Conservation (phyloP, 2,329 filamentous ascomycete species). For the Stachybotrys elegans region DNA sequence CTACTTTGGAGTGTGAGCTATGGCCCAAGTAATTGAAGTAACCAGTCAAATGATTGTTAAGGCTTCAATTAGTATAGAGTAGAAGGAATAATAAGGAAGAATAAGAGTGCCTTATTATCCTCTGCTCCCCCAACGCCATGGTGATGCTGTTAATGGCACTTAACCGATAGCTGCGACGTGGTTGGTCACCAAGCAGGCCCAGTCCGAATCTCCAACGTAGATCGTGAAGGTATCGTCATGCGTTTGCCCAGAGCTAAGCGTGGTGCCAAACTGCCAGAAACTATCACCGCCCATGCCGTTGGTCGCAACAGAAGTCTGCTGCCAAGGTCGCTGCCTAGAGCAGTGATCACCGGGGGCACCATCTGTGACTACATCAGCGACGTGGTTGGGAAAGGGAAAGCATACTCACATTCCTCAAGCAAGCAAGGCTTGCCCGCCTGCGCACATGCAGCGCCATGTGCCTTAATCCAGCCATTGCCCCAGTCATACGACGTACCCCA, state of each 20-base stretch:
- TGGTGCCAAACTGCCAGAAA: conserved; percentile 38
- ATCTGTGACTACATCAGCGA: conserved; percentile 10
- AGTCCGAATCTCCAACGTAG: conserved; percentile 35
- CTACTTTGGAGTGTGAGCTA: too few species aligned
- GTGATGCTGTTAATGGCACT: too few species aligned
- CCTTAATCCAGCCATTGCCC: conserved; percentile 13
- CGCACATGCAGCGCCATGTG: conserved; percentile 20
- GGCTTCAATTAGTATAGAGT: too few species aligned
- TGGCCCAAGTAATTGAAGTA: too few species aligned
- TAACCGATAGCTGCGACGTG: conserved; percentile 24
- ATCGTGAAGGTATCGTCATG: conserved; percentile 40
- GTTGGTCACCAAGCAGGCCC: conserved; percentile 38
- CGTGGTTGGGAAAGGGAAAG: conserved; percentile 1
- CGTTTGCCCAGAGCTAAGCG: conserved; percentile 33
- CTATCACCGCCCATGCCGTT: conserved; percentile 27
- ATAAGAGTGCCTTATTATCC: too few species aligned
- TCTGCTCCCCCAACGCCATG: too few species aligned
- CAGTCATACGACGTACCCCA: conserved; percentile 11
- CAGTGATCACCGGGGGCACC: conserved; percentile 19
- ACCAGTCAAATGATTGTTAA: too few species aligned
- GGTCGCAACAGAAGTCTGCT: conserved; percentile 23
- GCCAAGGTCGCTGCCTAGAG: conserved; percentile 44
- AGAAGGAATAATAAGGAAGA: too few species aligned
- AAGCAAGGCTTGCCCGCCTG: conserved; percentile 23
- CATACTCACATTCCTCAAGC: conserved; percentile 25